Evolutionary conservation across 2,329 filamentous ascomycete species (phyloP).

Genomic region (Aotearoamyces nothofagi): DNA sequence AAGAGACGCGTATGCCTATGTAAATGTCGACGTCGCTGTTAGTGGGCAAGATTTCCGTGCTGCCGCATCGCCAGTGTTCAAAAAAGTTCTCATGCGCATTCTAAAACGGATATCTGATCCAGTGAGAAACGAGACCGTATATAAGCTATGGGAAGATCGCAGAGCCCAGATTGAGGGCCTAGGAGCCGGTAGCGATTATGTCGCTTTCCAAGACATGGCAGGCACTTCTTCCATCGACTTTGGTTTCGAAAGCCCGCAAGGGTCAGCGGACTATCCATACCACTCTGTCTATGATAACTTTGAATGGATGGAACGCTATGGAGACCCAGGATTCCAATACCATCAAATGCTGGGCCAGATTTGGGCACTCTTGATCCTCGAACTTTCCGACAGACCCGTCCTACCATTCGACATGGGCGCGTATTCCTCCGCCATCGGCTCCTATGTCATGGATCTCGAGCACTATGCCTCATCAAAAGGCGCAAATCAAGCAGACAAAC

Average conservation of each 20-base stretch:
- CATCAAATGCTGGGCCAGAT: slow-evolving; percentile 69
- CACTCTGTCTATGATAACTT: slow-evolving; percentile 85
- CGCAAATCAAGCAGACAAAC: slow-evolving; percentile 31
- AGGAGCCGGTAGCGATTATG: slow-evolving; percentile 67
- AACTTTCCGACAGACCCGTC: slow-evolving; percentile 68
- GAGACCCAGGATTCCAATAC: slow-evolving; percentile 72
- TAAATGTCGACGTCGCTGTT: slow-evolving; percentile 81
- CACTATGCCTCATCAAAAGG: slow-evolving; percentile 45
- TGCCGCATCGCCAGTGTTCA: slow-evolving; percentile 66
- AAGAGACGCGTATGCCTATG: slow-evolving; percentile 64
- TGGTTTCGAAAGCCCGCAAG: slow-evolving; percentile 50
- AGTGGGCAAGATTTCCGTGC: slow-evolving; percentile 62
- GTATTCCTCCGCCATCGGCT: slow-evolving; percentile 51
- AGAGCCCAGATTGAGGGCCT: slow-evolving; percentile 48
- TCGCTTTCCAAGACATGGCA: slow-evolving; percentile 81
- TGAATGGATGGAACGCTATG: slow-evolving; percentile 66
- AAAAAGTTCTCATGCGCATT: slow-evolving; percentile 54
- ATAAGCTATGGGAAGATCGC: slow-evolving; percentile 58
- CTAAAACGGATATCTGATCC: slow-evolving; percentile 65
- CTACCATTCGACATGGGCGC: slow-evolving; percentile 66
- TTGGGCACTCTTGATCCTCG: slow-evolving; percentile 67
- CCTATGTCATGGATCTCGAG: slow-evolving; percentile 52
- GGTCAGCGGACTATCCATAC: too few species aligned
- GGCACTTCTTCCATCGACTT: slow-evolving; percentile 82
- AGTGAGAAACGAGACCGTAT: slow-evolving; percentile 52